Conservation (phyloP, 345 rosid genomes). For the Citrus mangshanensis region DNA sequence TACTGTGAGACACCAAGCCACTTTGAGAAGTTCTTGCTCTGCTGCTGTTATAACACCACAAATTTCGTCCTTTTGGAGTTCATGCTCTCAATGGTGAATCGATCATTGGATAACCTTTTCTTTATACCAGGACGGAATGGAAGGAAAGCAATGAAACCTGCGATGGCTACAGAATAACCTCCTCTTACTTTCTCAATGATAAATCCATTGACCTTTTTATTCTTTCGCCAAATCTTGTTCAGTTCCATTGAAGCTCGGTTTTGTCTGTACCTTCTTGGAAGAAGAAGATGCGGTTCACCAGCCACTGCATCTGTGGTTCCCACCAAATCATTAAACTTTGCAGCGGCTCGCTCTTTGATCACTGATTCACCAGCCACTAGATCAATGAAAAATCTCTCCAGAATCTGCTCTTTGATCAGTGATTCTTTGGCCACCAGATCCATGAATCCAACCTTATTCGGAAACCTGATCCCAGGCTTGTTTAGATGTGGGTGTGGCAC, state of each 20-base stretch:
- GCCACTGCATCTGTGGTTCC: too few relatives aligned
- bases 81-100: constrained; percentile 9
- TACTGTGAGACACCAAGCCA: constrained; percentile 79
- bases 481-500: too few relatives aligned
- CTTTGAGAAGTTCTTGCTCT: constrained; percentile 54
- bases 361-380: not conserved
- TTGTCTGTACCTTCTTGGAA: not conserved
- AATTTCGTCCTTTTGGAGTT: not conserved
- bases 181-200: not conserved
- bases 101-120: not conserved
- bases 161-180: not conserved
- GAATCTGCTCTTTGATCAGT: not conserved
- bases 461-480: too few relatives aligned
- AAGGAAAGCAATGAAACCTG: constrained; percentile 6
- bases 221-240: not conserved
- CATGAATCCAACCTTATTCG: not conserved
- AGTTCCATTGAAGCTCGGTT: not conserved
- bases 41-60: not conserved
- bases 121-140: not conserved
- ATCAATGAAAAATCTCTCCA: not conserved
- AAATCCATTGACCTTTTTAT: not conserved
- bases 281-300: not conserved
- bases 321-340: too few relatives aligned
- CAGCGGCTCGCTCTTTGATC: too few relatives aligned
- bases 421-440: not conserved